Base-by-base conservation (phyloP, 169 alveolate genomes). In the Plasmodium yoelii region DNA sequence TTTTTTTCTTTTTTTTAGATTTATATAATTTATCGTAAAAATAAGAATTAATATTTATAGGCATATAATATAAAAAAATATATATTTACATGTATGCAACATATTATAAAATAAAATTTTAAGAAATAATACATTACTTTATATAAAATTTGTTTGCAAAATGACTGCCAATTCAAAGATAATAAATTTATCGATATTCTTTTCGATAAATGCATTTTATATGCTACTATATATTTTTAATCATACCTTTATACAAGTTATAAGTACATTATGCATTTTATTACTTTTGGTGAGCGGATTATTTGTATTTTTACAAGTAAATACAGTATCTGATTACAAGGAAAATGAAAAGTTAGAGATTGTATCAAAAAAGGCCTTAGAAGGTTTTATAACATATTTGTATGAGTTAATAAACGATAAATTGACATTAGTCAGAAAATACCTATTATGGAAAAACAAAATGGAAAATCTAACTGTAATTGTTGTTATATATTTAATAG, bases 191-290 rank as follows among this genome's bases (percentile, higher is more conserved):
- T 84, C 91, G 91, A 60, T 84, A 39, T 84, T 84, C 61, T 70
- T 73, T 24, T 84, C 91, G 91, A 69, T 84, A 84, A 84, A 84
- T 53, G 64, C 84, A 4, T 59, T 82, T 55, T 82, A 82, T 61
- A 68, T 82, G 42, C 39, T 82, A 47, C 53, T 82, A 39, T 82
- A 82, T 55, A 34, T 82, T 68, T 69, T 82, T 15, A 69, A 82
- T 51, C 84, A 82, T 5, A 82, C 82, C 8, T 68, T 82, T 68
- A 59, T 82, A 59, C 91, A 82, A 57, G 73, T 82, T 1, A 18
- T 82, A 57, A 67, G 91, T 44, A 68, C 71, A 1, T 46, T 82
- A 68, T 44, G 86, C 26, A 82, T 82, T 51, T 26, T 82, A 84
- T 34, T 82, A 46, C 84, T 82, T 46, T 47, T 82, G 19, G 67